Evolutionary conservation across 1,139 yeast species (phyloP).

Genomic region (Taphrina confusa): DNA sequence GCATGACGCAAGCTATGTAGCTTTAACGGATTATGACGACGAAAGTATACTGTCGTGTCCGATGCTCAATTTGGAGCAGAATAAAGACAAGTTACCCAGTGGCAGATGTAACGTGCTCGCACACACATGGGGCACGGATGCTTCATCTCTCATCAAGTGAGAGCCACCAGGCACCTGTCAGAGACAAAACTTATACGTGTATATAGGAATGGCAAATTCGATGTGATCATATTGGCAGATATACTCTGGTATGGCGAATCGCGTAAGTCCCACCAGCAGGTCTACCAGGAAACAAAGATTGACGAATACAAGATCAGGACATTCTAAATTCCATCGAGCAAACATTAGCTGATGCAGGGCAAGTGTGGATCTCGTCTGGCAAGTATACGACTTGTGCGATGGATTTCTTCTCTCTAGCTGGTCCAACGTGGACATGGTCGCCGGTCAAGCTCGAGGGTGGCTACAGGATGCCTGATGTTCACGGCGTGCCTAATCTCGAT

Average conservation of each 20-base stretch:
- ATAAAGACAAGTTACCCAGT: not conserved
- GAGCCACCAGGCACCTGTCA: not conserved
- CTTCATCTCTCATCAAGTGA: not conserved
- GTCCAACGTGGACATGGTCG: not conserved
- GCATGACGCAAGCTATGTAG: constrained; percentile 3
- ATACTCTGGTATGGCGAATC: constrained; percentile 16
- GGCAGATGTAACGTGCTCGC: constrained; percentile 1
- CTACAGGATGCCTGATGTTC: constrained; percentile 6
- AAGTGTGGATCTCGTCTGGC: constrained; percentile 21
- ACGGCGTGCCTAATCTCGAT: constrained; percentile 17
- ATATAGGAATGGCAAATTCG: constrained; percentile 10
- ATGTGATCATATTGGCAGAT: constrained; percentile 13
- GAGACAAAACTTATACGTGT: not conserved
- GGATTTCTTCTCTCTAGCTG: constrained; percentile 13
- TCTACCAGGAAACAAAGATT: too few species aligned
- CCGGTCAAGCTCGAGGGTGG: not conserved
- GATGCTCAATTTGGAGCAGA: constrained; percentile 6
- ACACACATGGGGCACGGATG: constrained; percentile 17
- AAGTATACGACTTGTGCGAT: constrained; percentile 15
- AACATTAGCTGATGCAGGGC: not conserved
- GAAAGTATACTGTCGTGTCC: constrained; percentile 21
- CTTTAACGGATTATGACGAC: constrained; percentile 15
- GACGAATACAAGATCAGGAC: constrained; percentile 4
- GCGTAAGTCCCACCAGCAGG: constrained; percentile 8
- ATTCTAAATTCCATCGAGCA: constrained; percentile 3